These are phyloP conservation scores for Fusarium vanettenii DNA, from an alignment of 2,329 filamentous ascomycete genomes.

Conservation along the genomic window DNA sequence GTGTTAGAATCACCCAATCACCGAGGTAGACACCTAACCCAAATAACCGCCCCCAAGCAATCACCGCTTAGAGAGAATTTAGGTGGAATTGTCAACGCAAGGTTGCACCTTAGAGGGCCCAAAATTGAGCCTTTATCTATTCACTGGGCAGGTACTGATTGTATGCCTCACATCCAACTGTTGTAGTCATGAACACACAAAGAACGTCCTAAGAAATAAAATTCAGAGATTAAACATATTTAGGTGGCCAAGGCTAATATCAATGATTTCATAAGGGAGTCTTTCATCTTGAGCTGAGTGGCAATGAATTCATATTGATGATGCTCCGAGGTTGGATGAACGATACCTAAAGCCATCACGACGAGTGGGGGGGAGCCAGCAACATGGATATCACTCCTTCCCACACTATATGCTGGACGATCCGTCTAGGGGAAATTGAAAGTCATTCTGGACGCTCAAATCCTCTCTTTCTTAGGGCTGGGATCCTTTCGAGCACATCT, in stretches of 20 bases:
- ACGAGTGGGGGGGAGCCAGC: not conserved
- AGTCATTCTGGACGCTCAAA: not conserved
- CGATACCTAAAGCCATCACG: not conserved
- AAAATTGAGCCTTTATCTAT: not conserved
- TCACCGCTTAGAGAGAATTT: not conserved
- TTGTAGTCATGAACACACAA: not conserved
- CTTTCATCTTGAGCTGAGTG: not conserved
- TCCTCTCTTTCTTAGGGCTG: not conserved
- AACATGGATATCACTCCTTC: not conserved
- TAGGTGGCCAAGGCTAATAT: rapidly evolving
- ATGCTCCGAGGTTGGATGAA: not conserved
- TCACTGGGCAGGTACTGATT: not conserved
- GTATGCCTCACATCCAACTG: not conserved
- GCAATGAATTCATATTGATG: not conserved
- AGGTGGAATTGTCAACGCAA: not conserved
- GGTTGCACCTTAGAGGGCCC: not conserved
- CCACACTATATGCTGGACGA: not conserved
- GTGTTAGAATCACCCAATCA: not conserved
- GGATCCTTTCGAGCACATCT: not conserved
- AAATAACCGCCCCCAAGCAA: not conserved
- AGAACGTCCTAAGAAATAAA: not conserved
- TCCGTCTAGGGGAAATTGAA: not conserved
- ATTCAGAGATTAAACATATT: not conserved
- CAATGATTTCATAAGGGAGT: not conserved
- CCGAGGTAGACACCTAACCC: not conserved